A percentile compares a stretch with the other conserved stretches of the same genome.
These are phyloP conservation scores for Trichosporon coremiiforme DNA, from an alignment of 1,284 basidiomycete species.

Conservation along the genomic window DNA sequence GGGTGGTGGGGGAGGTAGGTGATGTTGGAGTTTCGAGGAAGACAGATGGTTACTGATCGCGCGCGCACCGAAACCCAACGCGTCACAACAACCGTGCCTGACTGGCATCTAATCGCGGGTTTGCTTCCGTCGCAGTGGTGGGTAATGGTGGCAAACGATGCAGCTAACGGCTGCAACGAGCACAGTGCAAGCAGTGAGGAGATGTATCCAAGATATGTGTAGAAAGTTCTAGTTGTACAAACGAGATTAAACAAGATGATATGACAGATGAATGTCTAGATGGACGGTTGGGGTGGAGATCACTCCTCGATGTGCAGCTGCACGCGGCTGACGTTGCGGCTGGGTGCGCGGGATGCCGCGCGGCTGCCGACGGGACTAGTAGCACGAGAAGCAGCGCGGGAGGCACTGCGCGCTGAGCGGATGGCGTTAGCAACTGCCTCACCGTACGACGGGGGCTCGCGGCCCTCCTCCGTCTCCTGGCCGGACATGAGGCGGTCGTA, in stretches of 20 bases:
- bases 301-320: conserved; percentile 2
- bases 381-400: conserved; percentile 14
- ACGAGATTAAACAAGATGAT: not conserved
- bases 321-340: conserved; percentile 20
- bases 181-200: no score
- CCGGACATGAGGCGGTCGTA: conserved; percentile 64
- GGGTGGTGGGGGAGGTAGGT: not conserved
- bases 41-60: not conserved
- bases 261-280: not conserved
- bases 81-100: conserved; percentile 19
- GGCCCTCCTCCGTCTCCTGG: conserved; percentile 66
- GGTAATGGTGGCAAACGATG: no score
- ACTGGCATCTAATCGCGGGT: not conserved
- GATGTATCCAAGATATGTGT: no score
- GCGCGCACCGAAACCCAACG: conserved; percentile 1
- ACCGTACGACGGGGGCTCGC: conserved; percentile 67
- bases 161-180: no score
- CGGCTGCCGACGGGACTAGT: conserved; percentile 20
- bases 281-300: no score
- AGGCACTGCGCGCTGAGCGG: conserved; percentile 24
- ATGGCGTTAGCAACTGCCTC: conserved; percentile 48
- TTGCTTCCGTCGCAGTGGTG: not conserved
- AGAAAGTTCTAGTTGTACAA: no score
- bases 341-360: conserved; percentile 9
- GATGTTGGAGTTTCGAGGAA: no score